phyloP scores from a whole-genome alignment of 352 stramenopile species.

The Globisporangium nagaii region DNA sequence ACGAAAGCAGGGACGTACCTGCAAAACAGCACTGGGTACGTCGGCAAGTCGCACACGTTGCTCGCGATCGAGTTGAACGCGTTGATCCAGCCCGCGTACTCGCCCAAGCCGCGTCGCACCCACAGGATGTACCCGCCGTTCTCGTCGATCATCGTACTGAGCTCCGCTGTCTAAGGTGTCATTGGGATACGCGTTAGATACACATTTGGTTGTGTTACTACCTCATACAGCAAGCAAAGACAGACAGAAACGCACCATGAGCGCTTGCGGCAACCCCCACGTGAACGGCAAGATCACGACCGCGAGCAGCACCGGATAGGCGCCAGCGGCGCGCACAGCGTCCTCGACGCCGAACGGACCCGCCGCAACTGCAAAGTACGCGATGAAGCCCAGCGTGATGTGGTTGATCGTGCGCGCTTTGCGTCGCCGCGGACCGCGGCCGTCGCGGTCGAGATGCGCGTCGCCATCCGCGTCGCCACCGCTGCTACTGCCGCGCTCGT shows the following conservation, averaged over 20 bases:
- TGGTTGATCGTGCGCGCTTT: slow-evolving; percentile 75
- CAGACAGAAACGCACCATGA: slow-evolving; percentile 65
- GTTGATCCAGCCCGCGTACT: slow-evolving; percentile 82
- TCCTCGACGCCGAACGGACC: slow-evolving; percentile 79
- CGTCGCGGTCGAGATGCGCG: slow-evolving; percentile 12
- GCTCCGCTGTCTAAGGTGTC: slow-evolving; percentile 47
- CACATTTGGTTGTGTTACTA: too few species aligned
- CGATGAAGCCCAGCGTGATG: slow-evolving; percentile 79
- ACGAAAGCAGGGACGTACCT: slow-evolving; percentile 16
- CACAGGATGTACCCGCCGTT: slow-evolving; percentile 85
- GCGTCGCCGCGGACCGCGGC: slow-evolving; percentile 16
- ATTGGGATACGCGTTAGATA: background rate
- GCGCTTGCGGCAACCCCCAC: slow-evolving; percentile 75
- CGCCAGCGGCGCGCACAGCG: slow-evolving; percentile 61
- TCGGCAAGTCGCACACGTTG: slow-evolving; percentile 82
- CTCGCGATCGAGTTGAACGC: slow-evolving; percentile 81
- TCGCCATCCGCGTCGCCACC: slow-evolving; percentile 15
- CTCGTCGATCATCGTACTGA: slow-evolving; percentile 82
- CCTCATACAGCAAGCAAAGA: background rate
- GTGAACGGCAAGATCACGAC: slow-evolving; percentile 74
- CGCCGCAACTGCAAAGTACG: slow-evolving; percentile 76
- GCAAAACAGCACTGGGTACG: slow-evolving; percentile 82
- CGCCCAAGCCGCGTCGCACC: slow-evolving; percentile 72
- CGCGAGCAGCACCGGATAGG: slow-evolving; percentile 64
- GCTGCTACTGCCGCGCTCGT: slow-evolving; percentile 23